phyloP scores from a whole-genome alignment of 2,329 filamentous ascomycete species.

The Sarocladium oryzae region DNA sequence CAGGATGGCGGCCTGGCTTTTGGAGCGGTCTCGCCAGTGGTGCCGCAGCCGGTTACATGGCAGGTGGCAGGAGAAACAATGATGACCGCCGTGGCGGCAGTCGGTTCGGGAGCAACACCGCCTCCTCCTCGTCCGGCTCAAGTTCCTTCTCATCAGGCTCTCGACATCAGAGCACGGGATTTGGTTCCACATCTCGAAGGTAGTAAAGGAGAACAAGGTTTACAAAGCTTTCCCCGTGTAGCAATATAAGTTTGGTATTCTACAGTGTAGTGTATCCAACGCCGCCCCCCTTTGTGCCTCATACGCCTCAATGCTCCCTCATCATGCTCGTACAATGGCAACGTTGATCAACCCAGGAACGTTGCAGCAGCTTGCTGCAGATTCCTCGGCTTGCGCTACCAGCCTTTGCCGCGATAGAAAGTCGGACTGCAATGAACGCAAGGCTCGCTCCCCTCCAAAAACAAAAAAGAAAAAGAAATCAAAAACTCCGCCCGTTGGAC shows the following conservation, averaged over 20 bases:
- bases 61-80: constrained; percentile 40
- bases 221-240: background rate
- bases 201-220: constrained; percentile 20
- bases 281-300: background rate
- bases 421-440: background rate
- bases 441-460: background rate
- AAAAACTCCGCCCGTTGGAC: background rate
- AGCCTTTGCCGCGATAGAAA: background rate
- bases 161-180: constrained; percentile 64
- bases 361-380: background rate
- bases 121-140: constrained; percentile 30
- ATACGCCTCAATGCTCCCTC: constrained; percentile 5
- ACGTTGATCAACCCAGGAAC: constrained; percentile 2
- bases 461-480: background rate
- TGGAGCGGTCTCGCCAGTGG: constrained; percentile 62
- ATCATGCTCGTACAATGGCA: constrained; percentile 8
- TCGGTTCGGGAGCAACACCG: constrained; percentile 23
- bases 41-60: constrained; percentile 61
- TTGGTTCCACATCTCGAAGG: constrained; percentile 60
- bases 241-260: constrained; percentile 1
- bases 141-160: constrained; percentile 34
- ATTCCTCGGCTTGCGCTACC: background rate
- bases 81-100: constrained; percentile 17
- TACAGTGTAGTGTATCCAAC: constrained; percentile 9
- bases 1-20: constrained; percentile 16